Base-by-base conservation (phyloP, 208 protist species). In the Leishmania lainsoni region DNA sequence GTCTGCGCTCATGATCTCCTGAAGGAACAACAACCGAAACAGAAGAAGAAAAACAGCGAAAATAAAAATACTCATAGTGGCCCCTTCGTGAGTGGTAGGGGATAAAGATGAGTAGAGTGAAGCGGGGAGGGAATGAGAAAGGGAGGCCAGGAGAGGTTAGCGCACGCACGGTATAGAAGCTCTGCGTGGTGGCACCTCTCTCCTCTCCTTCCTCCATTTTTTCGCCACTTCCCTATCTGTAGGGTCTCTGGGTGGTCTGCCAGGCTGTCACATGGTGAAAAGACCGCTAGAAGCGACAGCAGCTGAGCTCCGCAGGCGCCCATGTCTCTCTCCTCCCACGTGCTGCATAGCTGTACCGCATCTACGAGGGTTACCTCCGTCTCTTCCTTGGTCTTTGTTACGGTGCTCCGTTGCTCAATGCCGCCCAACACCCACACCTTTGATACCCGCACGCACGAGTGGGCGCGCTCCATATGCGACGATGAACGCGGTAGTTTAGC, bases 391-490 rank as follows among this genome's bases (percentile, higher is more conserved):
- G 39, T 63, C 66, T 32, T 51, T 58, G 70, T 58, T 69, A 49
- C 42, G 73, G 17, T 51, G 20, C 9, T 81, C 35, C 20, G 51
- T 81, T 29, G 51, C 42, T 75, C 45, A 39, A 71, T 71, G 16
- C 14, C 71, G 42, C 42, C 42, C 42, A 45, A 45, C 42, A 45
- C 42, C 42, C 42, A 45, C 42, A 45, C 42, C 42, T 45, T 45
- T 45, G 42, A 45, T 45, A 45, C 42, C 42, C 42, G 42, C 42
- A 45, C 42, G 42, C 42, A 45, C 42, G 42, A 4, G 42, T 45
- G 42, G 42, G 69, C 45, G 26, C 69, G 10, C 39, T 17, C n/a
- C 69, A 73, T 54, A 42, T 51, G 14, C 45, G 26, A 26, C 32
- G 42, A 29, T 73, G 69, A 73, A 54, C 39, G n/a, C 66, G 5